Conservation (phyloP, 129 eudicot species). For the Arctium minus region DNA sequence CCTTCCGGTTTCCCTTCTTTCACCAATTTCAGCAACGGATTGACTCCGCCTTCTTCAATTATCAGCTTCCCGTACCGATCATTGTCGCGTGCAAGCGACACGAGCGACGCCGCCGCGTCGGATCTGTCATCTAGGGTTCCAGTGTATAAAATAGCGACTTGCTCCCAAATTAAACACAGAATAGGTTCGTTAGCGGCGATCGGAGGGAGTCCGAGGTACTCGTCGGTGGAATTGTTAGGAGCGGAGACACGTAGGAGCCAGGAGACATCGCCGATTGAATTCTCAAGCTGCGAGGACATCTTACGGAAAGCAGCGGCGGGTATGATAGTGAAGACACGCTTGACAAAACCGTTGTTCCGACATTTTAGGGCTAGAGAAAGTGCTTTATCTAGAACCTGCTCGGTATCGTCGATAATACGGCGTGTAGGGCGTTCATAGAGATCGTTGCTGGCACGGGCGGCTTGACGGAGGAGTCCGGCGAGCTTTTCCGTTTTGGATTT, state of each 20-base stretch:
- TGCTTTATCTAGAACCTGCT: constrained; percentile 37
- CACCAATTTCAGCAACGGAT: constrained; percentile 43
- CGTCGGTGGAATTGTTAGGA: constrained; percentile 28
- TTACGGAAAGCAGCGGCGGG: constrained; percentile 41
- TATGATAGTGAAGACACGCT: constrained; percentile 38
- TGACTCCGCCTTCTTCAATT: constrained; percentile 47
- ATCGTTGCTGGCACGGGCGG: constrained; percentile 49
- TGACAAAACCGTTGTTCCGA: constrained; percentile 30
- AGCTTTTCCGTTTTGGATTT: constrained; percentile 46
- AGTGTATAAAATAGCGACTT: constrained; percentile 31
- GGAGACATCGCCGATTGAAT: constrained; percentile 40
- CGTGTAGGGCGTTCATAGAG: constrained; percentile 44
- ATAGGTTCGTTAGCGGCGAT: constrained; percentile 49
- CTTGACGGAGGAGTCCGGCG: constrained; percentile 46
- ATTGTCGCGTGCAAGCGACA: constrained; percentile 37
- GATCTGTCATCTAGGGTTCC: constrained; percentile 34
- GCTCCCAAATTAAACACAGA: constrained; percentile 42
- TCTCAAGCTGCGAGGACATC: constrained; percentile 36
- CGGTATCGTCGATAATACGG: constrained; percentile 46
- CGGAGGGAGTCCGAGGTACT: constrained; percentile 40
- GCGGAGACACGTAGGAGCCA: constrained; percentile 49
- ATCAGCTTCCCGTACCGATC: constrained; percentile 48
- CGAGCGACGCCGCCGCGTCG: constrained; percentile 52
- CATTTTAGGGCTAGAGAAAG: constrained; percentile 31
- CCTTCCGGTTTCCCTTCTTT: constrained; percentile 44